A percentile compares a stretch with the other conserved stretches of the same genome.
Conservation (phyloP, 352 stramenopile genomes). For the Pythium dissotocum region DNA sequence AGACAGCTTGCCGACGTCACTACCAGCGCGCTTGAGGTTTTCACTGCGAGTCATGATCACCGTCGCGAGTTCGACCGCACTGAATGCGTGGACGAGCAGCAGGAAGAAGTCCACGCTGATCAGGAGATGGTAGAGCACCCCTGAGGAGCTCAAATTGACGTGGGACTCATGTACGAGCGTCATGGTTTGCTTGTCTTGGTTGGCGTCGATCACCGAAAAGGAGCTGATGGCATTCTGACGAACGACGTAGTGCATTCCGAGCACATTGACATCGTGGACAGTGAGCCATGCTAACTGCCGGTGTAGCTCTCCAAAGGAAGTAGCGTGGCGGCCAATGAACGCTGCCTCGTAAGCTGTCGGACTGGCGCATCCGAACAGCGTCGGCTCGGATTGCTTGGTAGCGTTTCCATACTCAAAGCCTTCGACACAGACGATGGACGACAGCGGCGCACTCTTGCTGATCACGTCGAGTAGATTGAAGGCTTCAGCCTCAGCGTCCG, state of each 20-base stretch:
- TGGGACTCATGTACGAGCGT: constrained; percentile 36
- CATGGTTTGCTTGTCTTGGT: constrained; percentile 31
- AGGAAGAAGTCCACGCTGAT: constrained; percentile 42
- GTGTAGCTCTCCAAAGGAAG: constrained; percentile 16
- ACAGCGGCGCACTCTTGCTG: constrained; percentile 49
- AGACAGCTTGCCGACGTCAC: constrained; percentile 41
- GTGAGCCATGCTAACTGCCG: constrained; percentile 25
- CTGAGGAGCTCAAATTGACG: constrained; percentile 48
- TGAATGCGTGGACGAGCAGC: constrained; percentile 35
- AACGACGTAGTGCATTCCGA: constrained; percentile 26
- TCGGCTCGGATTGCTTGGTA: constrained; percentile 34
- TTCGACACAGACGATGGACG: constrained; percentile 46
- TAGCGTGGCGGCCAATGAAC: constrained; percentile 24
- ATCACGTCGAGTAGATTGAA: constrained; percentile 54
- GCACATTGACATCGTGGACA: constrained; percentile 22
- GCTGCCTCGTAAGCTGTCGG: constrained; percentile 12
- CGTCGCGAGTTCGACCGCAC: constrained; percentile 34
- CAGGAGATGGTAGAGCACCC: constrained; percentile 47
- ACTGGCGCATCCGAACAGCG: constrained; percentile 33
- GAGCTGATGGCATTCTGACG: constrained; percentile 27
- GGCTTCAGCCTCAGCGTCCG: constrained; percentile 41
- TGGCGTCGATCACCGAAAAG: constrained; percentile 33
- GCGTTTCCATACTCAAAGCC: constrained; percentile 37
- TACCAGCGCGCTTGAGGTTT: constrained; percentile 31
- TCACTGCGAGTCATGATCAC: constrained; percentile 34